Evolutionary conservation across 78 protist genomes (phyloP), one percentile per base, ranked within the genome.

Genomic region (Planoprotostelium fungivorum): DNA sequence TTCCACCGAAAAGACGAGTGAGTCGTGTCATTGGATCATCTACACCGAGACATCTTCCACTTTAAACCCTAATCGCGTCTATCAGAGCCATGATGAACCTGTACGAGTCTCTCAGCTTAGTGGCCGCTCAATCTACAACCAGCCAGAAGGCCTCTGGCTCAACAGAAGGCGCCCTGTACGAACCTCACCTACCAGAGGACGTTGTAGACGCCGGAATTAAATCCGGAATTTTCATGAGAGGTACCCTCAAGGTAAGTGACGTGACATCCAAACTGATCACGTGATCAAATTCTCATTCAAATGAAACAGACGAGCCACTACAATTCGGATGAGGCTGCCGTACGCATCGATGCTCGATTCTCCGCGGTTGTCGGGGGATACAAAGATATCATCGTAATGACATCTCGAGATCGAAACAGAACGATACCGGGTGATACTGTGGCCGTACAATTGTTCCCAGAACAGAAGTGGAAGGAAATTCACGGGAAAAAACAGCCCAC

Each of bases 371-470:
- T 51, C 73, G 73, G 73, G 73, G 73, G 73, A 51, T 51, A 89
- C 28, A 38, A 86, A 34, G 95, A 89, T 37, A 89, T 93, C 34
- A 37, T 93, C 35, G 86, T 89, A 35, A 85, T 89, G 39, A 92
- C 90, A 1, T 36, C 89, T 9, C 91, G 89, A 28, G 36, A 86
- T 37, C 36, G 86, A 23, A 94, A 94, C 83, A 85, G 96, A 38
- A 92, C 94, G 16, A 84, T 94, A 0, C 94, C 90, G 51, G 96
- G 96, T 37, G 96, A 94, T 87, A 51, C 86, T 16, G 96, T 94
- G 0, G 96, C 93, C 0, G 51, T 94, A 25, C 94, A 91, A 31
- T 83, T 94, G n/a, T 83, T 92, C 73, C 93, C 89, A 0, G 38
- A 83, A 38, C 0, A 28, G 0, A 31, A 85, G 31, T 94, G 94